Conservation (phyloP, 352 stramenopile species). For the Globisporangium alternatum region DNA sequence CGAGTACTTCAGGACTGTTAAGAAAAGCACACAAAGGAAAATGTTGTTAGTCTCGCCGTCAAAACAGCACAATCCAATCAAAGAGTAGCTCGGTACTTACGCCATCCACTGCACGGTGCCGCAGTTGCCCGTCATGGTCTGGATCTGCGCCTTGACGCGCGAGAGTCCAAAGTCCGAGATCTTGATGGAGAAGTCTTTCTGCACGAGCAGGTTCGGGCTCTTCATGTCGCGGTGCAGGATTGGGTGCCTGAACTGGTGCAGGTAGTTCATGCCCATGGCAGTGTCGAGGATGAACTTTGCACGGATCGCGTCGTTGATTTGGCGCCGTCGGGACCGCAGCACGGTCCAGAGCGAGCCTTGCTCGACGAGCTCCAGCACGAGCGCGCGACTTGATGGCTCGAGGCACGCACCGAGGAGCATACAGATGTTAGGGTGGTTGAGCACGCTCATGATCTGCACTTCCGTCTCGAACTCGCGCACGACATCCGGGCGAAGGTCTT, state of each 20-base stretch:
- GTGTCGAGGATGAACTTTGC: slow-evolving; percentile 67
- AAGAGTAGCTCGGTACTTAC: slow-evolving; percentile 38
- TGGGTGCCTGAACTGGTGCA: slow-evolving; percentile 81
- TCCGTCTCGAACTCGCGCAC: slow-evolving; percentile 79
- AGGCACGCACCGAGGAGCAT: slow-evolving; percentile 95
- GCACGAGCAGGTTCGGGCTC: slow-evolving; percentile 87
- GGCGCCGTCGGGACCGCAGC: slow-evolving; percentile 54
- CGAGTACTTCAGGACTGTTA: slow-evolving; percentile 78
- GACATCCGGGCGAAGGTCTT: slow-evolving; percentile 67
- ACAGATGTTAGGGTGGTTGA: slow-evolving; percentile 97
- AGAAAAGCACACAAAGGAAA: slow-evolving; percentile 12
- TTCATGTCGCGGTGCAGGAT: slow-evolving; percentile 92
- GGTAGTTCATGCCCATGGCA: slow-evolving; percentile 85
- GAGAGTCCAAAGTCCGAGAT: slow-evolving; percentile 91
- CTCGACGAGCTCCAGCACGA: slow-evolving; percentile 94
- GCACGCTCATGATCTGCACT: slow-evolving; percentile 83
- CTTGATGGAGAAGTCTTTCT: slow-evolving; percentile 84
- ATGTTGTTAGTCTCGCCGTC: background rate
- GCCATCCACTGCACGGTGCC: slow-evolving; percentile 89
- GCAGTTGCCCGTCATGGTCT: slow-evolving; percentile 92
- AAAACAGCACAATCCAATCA: slow-evolving; percentile 12
- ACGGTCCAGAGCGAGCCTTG: slow-evolving; percentile 93
- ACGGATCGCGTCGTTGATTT: slow-evolving; percentile 43
- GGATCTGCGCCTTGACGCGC: slow-evolving; percentile 89
- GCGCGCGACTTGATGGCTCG: slow-evolving; percentile 88